Conservation (phyloP, 768 basidiomycete genomes). For the Podaxis carcinomalis region DNA sequence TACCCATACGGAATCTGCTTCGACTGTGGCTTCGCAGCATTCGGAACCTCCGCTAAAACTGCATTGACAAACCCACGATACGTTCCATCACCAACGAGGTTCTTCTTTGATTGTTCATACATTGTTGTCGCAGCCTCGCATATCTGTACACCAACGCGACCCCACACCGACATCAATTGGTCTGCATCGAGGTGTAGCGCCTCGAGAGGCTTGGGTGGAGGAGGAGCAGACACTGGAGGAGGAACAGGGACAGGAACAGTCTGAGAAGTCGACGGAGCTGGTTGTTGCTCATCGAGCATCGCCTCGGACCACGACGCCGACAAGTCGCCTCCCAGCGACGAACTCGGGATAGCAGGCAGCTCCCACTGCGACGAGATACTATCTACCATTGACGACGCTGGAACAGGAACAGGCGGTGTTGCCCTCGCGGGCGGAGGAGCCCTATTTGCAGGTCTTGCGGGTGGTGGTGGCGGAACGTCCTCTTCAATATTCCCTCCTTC, state of each 20-base stretch:
- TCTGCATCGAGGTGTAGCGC: conserved; percentile 48
- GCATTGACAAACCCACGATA: conserved; percentile 73
- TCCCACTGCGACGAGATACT: conserved; percentile 59
- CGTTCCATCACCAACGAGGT: conserved; percentile 81
- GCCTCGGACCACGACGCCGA: conserved; percentile 63
- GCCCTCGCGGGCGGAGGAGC: conserved; percentile 34
- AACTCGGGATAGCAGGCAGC: conserved; percentile 54
- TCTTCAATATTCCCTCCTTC: conserved; percentile 29
- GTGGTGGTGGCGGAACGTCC: conserved; percentile 39
- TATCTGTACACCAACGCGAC: conserved; percentile 70
- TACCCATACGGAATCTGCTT: conserved; percentile 53
- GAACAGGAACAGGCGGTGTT: conserved; percentile 21
- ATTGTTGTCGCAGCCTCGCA: conserved; percentile 64
- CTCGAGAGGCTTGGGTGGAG: conserved; percentile 10
- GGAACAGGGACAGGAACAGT: conserved; percentile 9
- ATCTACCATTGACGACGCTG: conserved; percentile 23
- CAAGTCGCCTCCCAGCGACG: conserved; percentile 40
- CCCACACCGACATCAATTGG: conserved; percentile 67
- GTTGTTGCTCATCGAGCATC: conserved; percentile 3
- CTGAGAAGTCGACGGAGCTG: conserved; percentile 18
- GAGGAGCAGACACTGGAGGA: not conserved
- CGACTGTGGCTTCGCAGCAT: conserved; percentile 38
- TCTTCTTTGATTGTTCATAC: conserved; percentile 72
- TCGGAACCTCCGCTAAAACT: conserved; percentile 63
- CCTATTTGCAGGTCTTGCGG: conserved; percentile 37